Evolutionary conservation across 192 early-diverging fungal genomes (phyloP), one percentile per base, ranked within the genome.

Genomic region (Entomortierella parvispora): DNA sequence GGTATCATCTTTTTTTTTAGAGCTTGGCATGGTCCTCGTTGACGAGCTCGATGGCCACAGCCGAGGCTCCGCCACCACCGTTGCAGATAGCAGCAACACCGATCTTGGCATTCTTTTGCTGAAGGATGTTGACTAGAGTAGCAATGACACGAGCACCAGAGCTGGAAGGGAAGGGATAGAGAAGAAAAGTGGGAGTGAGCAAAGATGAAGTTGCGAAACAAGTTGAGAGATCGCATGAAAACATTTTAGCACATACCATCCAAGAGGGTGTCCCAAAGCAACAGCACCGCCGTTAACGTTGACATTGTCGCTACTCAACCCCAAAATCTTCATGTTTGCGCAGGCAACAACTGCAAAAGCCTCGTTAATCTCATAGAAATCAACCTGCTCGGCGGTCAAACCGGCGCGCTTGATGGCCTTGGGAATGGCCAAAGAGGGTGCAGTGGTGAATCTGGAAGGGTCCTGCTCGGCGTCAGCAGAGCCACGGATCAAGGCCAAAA

Each of bases 261-360:
- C 97, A n/a, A 99, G 86, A 57, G 97, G 97, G 80, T 99, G 97
- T n/a, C 97, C 97, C 46, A 97, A 86, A 0, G 94, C 94, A 31
- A 98, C 96, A 29, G 97, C 96, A 52, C 97, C 97, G 62, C 97
- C 97, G 79, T 90, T 89, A n/a, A 93, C 87, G 67, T 99, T 99
- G 56, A 98, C 87, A 50, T 94, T 93, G n/a, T 90, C 90, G 9
- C 78, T 71, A 33, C 75, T 80, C 49, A 98, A 78, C 25, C 82
- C 86, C 37, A 98, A 76, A 17, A 96, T 86, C 77, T 93, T 91
- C 64, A 86, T 85, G 82, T 97, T 97, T 51, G 96, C 95, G 25
- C 94, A 85, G 8, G 90, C 90, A 14, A 93, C 93, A 0, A 92
- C 91, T 12, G 92, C 89, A 71, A 94, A 94, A 18, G 93, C 93